Base-by-base conservation (phyloP, 148 eudicot species). In the Linanthus parryae region DNA sequence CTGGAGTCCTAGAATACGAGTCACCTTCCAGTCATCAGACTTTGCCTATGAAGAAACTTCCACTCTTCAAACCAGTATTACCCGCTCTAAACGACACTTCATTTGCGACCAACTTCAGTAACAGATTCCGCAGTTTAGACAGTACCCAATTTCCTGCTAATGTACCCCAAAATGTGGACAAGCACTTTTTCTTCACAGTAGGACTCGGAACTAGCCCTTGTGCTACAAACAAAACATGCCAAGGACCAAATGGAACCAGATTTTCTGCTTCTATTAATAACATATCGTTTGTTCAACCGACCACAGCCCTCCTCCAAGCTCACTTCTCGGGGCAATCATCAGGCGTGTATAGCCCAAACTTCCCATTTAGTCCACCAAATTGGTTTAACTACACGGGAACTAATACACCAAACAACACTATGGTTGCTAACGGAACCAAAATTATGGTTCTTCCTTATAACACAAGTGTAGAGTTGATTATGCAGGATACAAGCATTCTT, bases 191-290 rank as follows among this genome's bases (percentile, higher is more conserved):
- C 42, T 76, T 76, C 54, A 76, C 81, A 1, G 71, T 76, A 4
- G 81, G 81, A 2, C 64, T 76, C 21, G 81, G 81, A n/a, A 64
- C 63, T 14, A 64, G 29, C 29, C 67, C 71, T 18, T 76, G 81
- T 52, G 54, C 63, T 8, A 68, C 71, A 44, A 67, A 67, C 65
- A 61, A 71, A 19, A 64, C 69, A 17, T 76, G 81, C 48, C 67
- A 72, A 62, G 76, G 76, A 1, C 76, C 76, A 10, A 72, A 76
- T 33, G 66, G 46, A 23, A 72, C 76, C 8, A 71, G 59, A 73
- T 61, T 71, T 15, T 63, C 73, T 7, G 77, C 81, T 18, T 14
- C 68, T 1, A 33, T 76, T 35, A 76, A 76, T 65, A 76, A 76
- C 24, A 33, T 76, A 39, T 76, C 77, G 12, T 75, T 76, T 49